These are phyloP conservation scores for Sphagnurus paluster DNA, from an alignment of 1,284 basidiomycete genomes.

Conservation along the genomic window DNA sequence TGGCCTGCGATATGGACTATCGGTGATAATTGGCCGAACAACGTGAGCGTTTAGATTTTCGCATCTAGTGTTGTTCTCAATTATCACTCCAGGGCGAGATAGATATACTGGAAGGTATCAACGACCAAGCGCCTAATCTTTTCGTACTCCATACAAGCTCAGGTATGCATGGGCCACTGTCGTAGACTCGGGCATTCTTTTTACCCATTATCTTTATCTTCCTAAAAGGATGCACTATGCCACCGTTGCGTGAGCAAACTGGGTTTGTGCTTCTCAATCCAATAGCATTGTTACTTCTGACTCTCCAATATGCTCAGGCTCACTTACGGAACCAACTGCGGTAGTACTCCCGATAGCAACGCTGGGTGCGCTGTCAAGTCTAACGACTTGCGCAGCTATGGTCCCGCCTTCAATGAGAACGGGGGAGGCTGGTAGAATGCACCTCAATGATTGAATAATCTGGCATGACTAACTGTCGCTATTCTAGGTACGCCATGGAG, in stretches of 20 bases:
- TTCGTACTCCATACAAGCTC: slow-evolving; percentile 64
- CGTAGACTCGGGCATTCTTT: not conserved
- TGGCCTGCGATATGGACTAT: slow-evolving; percentile 55
- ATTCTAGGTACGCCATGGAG: slow-evolving; percentile 50
- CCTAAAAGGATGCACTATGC: slow-evolving; percentile 58
- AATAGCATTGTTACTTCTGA: not conserved
- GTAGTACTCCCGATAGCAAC: slow-evolving; percentile 54
- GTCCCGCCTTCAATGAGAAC: slow-evolving; percentile 56
- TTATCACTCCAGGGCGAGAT: slow-evolving; percentile 52
- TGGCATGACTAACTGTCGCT: not conserved
- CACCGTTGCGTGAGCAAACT: slow-evolving; percentile 43
- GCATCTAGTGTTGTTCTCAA: no score
- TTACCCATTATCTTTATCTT: slow-evolving; percentile 1
- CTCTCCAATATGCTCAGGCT: slow-evolving; percentile 31
- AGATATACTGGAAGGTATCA: slow-evolving; percentile 72
- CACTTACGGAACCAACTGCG: slow-evolving; percentile 47
- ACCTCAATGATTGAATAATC: not conserved
- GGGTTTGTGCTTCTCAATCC: slow-evolving; percentile 42
- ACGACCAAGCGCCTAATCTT: slow-evolving; percentile 53
- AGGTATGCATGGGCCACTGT: slow-evolving; percentile 26
- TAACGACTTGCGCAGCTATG: slow-evolving; percentile 49
- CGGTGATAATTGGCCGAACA: slow-evolving; percentile 49
- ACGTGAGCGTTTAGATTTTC: slow-evolving; percentile 37
- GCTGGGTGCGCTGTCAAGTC: slow-evolving; percentile 64
- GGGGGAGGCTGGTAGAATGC: slow-evolving; percentile 58